Evolutionary conservation across 2,329 filamentous ascomycete genomes (phyloP), one percentile per base, ranked within the genome.

Genomic region (Fusarium sp.): DNA sequence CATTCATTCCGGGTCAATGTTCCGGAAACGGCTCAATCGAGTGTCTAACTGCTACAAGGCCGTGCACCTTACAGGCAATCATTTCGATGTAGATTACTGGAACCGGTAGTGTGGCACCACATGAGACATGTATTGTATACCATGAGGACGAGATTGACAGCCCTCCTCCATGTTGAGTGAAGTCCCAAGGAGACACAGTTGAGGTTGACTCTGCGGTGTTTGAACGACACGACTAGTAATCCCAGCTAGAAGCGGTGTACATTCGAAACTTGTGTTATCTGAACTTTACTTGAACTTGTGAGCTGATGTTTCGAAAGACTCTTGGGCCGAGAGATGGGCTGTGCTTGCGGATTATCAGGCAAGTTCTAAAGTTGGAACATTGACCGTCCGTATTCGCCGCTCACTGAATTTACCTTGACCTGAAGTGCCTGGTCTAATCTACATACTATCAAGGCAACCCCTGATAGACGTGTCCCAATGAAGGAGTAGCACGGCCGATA

Each of bases 321-420:
- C 56, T 53, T 48, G 29, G 61, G 43, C 44, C 61, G 24, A 62
- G 56, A 28, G 61, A 53, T 50, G 61, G 52, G 48, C 62, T 42
- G 58, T 65, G 62, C 62, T 52, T 59, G 55, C 10, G 29, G 29
- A 65, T 63, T 65, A 61, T 58, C 50, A 59, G 35, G 46, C 54
- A 59, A 41, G 29, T 58, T 36, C 25, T 7, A 34, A 53, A n/a
- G 38, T 51, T 15, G 19, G 22, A 42, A 54, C 28, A n/a, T 12
- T 39, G 29, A 19, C 31, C 31, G 6, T 26, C 38, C 24, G 22
- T 22, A 38, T 42, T 52, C 39, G 38, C 26, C 19, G 39, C 31
- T 54, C 19, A 12, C 28, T 38, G 25, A 15, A 49, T 24, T 12
- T 34, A 6, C 26, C 35, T 22, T 56, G 41, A 40, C 51, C 22